Evolutionary conservation across 148 eudicot genomes (phyloP).

Genomic region (Dianthus caryophyllus): DNA sequence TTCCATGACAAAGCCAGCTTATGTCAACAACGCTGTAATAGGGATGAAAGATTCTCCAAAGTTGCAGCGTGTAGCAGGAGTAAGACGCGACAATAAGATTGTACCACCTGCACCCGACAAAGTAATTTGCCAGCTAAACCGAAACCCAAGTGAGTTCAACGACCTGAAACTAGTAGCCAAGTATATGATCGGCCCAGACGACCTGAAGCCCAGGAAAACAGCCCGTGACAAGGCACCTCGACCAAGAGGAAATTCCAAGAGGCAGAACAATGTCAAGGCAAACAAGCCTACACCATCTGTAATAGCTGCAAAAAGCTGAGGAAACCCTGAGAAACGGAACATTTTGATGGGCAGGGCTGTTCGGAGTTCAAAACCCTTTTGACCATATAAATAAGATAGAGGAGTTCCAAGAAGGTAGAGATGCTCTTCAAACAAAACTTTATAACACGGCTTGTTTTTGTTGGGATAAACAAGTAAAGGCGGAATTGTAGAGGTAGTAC

Average conservation of each 20-base stretch:
- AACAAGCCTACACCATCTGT: constrained; percentile 17
- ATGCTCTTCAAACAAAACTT: constrained; percentile 4
- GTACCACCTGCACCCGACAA: constrained; percentile 8
- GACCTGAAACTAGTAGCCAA: constrained; percentile 34
- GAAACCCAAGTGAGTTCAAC: constrained; percentile 73
- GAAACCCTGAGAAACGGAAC: constrained; percentile 14
- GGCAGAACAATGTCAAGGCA: constrained; percentile 21
- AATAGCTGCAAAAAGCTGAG: constrained; percentile 19
- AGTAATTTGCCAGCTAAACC: constrained; percentile 47
- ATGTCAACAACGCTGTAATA: neutral
- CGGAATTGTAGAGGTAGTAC: constrained; percentile 3
- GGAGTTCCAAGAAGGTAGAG: constrained; percentile 1
- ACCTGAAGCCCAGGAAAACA: constrained; percentile 32
- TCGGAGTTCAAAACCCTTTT: constrained; percentile 4
- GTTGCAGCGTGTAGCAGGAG: neutral
- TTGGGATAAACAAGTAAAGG: constrained; percentile 13
- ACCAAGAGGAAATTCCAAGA: constrained; percentile 21
- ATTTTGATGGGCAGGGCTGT: constrained; percentile 11
- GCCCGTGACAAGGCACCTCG: constrained; percentile 17
- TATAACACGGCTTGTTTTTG: constrained; percentile 15
- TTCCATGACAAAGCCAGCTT: neutral
- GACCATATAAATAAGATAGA: constrained; percentile 21
- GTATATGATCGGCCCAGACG: constrained; percentile 47
- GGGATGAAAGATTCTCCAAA: constrained; percentile 8
- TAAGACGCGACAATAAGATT: constrained; percentile 13